Conservation (phyloP, 2,329 filamentous ascomycete genomes). For the Tolypocladium paradoxum region DNA sequence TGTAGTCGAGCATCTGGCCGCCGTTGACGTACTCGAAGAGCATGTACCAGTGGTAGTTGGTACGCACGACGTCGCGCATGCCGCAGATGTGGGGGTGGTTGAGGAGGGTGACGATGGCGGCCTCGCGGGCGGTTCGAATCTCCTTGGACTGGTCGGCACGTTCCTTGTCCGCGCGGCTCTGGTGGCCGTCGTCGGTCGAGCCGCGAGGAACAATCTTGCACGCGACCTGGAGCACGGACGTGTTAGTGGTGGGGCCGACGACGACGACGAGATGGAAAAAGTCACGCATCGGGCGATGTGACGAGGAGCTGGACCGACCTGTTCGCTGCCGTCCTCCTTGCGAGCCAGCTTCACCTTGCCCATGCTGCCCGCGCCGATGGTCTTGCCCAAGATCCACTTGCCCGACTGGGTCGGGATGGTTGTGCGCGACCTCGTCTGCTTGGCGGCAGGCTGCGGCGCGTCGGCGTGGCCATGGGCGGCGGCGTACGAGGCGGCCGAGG, state of each 20-base stretch:
- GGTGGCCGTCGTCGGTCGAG: conserved; percentile 75
- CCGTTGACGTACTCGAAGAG: conserved; percentile 98
- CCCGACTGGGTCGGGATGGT: conserved; percentile 85
- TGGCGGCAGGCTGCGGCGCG: conserved; percentile 29
- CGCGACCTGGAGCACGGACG: conserved; percentile 48
- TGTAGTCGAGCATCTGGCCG: conserved; percentile 98
- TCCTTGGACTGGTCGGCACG: conserved; percentile 94
- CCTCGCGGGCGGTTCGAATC: conserved; percentile 86
- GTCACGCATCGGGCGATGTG: not conserved
- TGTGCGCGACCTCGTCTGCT: conserved; percentile 53
- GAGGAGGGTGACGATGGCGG: conserved; percentile 88
- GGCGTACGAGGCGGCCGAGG: conserved; percentile 38
- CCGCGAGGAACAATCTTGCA: conserved; percentile 95
- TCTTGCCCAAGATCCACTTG: conserved; percentile 92
- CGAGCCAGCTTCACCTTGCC: conserved; percentile 95
- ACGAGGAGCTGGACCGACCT: conserved; percentile 45
- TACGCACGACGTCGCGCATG: conserved; percentile 88
- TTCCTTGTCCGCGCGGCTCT: conserved; percentile 63
- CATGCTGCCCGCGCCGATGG: conserved; percentile 96
- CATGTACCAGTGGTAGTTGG: conserved; percentile 99
- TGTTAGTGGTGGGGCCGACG: not conserved
- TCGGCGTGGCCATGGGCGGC: conserved; percentile 25
- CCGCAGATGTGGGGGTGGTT: conserved; percentile 95
- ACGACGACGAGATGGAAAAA: not conserved
- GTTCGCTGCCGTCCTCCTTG: conserved; percentile 80